phyloP scores from a whole-genome alignment of 208 protist species.

The Trypanosoma theileri region DNA sequence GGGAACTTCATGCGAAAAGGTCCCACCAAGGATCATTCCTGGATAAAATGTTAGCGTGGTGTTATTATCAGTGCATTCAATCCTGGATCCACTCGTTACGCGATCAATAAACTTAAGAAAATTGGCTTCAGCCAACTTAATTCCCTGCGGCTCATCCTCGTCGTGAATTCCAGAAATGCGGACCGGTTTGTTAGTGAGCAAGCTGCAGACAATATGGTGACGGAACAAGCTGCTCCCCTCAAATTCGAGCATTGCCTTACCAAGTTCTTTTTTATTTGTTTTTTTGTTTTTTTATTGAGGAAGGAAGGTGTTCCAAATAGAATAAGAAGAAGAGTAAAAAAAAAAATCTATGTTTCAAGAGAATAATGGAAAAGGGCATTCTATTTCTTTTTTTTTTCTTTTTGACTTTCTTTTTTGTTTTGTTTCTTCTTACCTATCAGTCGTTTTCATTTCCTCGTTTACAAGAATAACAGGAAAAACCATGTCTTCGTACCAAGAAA shows the following conservation, averaged over 20 bases:
- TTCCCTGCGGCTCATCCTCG: constrained; percentile 71
- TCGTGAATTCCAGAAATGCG: constrained; percentile 69
- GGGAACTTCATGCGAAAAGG: constrained; percentile 85
- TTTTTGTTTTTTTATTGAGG: neutral
- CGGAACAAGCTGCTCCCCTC: constrained; percentile 86
- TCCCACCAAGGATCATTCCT: constrained; percentile 90
- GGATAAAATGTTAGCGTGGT: constrained; percentile 82
- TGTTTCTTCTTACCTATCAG: no score
- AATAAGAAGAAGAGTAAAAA: neutral
- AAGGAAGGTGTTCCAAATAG: neutral
- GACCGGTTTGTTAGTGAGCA: constrained; percentile 74
- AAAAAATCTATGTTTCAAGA: no score
- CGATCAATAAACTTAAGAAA: constrained; percentile 93
- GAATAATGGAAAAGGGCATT: no score
- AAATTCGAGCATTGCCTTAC: constrained; percentile 65
- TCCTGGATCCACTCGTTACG: constrained; percentile 82
- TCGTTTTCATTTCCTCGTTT: no score
- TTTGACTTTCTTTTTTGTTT: no score
- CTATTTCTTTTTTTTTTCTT: no score
- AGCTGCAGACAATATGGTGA: constrained; percentile 86
- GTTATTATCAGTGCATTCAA: constrained; percentile 77
- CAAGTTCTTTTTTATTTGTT: neutral
- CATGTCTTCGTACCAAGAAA: no score
- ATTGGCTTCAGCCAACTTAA: constrained; percentile 83
- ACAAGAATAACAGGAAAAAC: no score